Percentiles rank a stretch among this genome's conserved stretches.
These are phyloP conservation scores for Starmerella gropengiesseri DNA, from an alignment of 805 yeast species.

Conservation along the genomic window DNA sequence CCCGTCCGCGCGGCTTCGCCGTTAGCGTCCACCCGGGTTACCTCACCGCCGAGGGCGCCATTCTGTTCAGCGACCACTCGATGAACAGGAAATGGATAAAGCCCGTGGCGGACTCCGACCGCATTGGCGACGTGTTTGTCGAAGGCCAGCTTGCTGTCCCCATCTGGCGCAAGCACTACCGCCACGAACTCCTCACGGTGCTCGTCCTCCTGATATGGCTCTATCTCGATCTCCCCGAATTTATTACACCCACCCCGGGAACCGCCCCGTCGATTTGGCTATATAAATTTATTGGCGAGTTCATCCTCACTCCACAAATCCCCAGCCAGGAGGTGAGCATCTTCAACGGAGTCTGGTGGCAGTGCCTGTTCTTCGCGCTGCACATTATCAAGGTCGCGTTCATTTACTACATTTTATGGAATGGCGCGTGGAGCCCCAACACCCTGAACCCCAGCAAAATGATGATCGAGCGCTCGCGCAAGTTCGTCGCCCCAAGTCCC, in stretches of 20 bases:
- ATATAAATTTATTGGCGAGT: conserved; percentile 28
- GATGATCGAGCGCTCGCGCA: conserved; percentile 21
- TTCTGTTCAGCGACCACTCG: conserved; percentile 57
- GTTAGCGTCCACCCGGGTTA: conserved; percentile 64
- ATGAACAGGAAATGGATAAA: conserved; percentile 37
- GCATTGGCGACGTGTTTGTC: conserved; percentile 55
- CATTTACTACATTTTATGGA: conserved; percentile 46
- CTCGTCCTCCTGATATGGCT: conserved; percentile 50
- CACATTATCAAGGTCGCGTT: conserved; percentile 54
- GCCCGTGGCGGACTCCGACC: conserved; percentile 38
- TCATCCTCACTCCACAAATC: conserved; percentile 31
- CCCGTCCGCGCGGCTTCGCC: conserved; percentile 52
- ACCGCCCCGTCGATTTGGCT: conserved; percentile 60
- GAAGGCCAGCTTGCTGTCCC: conserved; percentile 87
- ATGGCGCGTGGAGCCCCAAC: conserved; percentile 73
- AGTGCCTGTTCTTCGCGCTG: conserved; percentile 66
- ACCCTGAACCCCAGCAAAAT: conserved; percentile 35
- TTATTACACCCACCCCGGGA: conserved; percentile 85
- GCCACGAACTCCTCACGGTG: conserved; percentile 26
- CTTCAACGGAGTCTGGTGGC: conserved; percentile 37
- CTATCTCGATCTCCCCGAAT: conserved; percentile 87
- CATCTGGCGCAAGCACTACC: conserved; percentile 43
- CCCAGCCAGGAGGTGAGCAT: conserved; percentile 39
- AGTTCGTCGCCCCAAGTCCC: conserved; percentile 27
- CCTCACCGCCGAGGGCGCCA: conserved; percentile 70